Conservation (phyloP, 2,329 filamentous ascomycete genomes). For the Phaeoacremonium minimum region DNA sequence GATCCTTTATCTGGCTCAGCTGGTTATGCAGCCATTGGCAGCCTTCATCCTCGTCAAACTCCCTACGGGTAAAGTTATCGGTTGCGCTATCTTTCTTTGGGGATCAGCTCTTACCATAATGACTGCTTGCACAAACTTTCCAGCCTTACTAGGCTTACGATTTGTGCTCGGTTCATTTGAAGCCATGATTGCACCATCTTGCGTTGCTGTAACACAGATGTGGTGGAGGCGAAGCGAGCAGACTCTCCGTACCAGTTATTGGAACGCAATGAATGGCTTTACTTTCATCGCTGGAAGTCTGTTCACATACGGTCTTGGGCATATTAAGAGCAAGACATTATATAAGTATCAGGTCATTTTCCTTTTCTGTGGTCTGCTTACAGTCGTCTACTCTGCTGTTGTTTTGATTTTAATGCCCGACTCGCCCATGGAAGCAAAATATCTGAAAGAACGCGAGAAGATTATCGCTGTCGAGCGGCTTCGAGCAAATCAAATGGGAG, state of each 20-base stretch:
- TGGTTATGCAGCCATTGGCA: conserved; percentile 52
- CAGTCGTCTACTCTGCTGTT: conserved; percentile 42
- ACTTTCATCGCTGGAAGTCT: conserved; percentile 52
- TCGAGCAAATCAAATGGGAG: conserved; percentile 43
- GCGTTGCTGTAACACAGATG: conserved; percentile 48
- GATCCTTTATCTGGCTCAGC: conserved; percentile 56
- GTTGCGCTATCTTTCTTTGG: conserved; percentile 48
- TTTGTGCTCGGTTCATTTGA: conserved; percentile 42
- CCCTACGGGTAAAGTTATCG: conserved; percentile 50
- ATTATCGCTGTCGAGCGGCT: conserved; percentile 53
- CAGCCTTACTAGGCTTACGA: conserved; percentile 36
- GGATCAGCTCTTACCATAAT: conserved; percentile 45
- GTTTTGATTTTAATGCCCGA: conserved; percentile 60
- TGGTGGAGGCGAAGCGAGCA: conserved; percentile 50
- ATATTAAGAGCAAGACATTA: conserved; percentile 36
- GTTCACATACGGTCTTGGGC: conserved; percentile 46
- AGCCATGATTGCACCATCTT: conserved; percentile 45
- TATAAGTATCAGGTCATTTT: conserved; percentile 50
- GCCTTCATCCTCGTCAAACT: conserved; percentile 48
- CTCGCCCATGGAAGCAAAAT: conserved; percentile 55
- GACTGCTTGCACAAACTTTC: conserved; percentile 43
- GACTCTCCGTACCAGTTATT: conserved; percentile 42
- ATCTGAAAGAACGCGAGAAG: conserved; percentile 51
- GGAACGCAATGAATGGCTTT: conserved; percentile 53
- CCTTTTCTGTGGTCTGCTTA: conserved; percentile 44